A percentile compares a stretch with the other conserved stretches of the same genome.
phyloP scores from a whole-genome alignment of 1,139 yeast genomes.

The Lodderomyces elongisporus region DNA sequence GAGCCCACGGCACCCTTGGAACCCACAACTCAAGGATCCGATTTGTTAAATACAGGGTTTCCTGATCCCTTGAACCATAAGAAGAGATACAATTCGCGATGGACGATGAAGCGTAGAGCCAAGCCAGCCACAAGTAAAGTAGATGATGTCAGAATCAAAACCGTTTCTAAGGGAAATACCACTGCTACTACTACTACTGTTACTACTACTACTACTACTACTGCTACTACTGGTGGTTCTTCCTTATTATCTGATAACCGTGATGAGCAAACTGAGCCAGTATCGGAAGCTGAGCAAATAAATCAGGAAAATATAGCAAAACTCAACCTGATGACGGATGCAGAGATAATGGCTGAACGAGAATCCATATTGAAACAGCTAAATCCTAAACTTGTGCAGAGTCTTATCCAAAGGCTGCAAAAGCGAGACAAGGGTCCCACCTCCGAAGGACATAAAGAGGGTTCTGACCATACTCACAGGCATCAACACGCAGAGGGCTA shows the following conservation, averaged over 20 bases:
- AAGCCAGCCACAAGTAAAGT: slow-evolving; percentile 9
- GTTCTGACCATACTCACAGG: slow-evolving; percentile 15
- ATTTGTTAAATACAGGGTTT: slow-evolving; percentile 36
- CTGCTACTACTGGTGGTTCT: neutral
- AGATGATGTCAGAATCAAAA: slow-evolving; percentile 3
- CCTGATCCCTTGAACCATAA: slow-evolving; percentile 41
- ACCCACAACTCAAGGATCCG: slow-evolving; percentile 6
- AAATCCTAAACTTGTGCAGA: slow-evolving; percentile 64
- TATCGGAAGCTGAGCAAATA: slow-evolving; percentile 61
- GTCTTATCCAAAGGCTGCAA: slow-evolving; percentile 43
- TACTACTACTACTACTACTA: slow-evolving; percentile 1
- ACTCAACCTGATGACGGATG: slow-evolving; percentile 58
- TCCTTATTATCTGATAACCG: no score
- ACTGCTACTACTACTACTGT: neutral
- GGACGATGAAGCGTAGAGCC: no score
- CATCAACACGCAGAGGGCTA: slow-evolving; percentile 60
- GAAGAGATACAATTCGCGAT: slow-evolving; percentile 22
- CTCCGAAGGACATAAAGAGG: slow-evolving; percentile 12
- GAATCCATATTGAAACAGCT: slow-evolving; percentile 62
- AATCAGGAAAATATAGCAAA: slow-evolving; percentile 70
- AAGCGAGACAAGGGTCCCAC: slow-evolving; percentile 20
- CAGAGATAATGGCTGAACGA: slow-evolving; percentile 60
- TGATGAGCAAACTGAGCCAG: neutral
- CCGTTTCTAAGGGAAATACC: slow-evolving; percentile 2
- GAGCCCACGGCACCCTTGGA: slow-evolving; percentile 23